These are phyloP conservation scores for Begonia masoniana DNA, from an alignment of 306 rosid species.

Conservation along the genomic window DNA sequence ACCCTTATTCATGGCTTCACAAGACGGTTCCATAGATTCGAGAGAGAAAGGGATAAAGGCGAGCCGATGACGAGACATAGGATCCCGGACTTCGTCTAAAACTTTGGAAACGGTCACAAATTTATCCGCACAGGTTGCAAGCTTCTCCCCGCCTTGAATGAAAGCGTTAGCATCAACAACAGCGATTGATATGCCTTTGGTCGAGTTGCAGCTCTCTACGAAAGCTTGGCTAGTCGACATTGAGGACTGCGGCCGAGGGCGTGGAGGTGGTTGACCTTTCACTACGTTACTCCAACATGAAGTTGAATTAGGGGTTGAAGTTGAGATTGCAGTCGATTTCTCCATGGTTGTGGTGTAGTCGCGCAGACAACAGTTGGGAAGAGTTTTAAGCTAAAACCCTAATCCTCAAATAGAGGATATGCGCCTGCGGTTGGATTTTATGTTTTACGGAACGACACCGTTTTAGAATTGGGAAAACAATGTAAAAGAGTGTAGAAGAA, in stretches of 20 bases:
- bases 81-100: constrained; percentile 75
- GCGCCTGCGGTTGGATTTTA: too few relatives aligned
- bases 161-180: constrained; percentile 77
- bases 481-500: too few relatives aligned
- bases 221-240: constrained; percentile 18
- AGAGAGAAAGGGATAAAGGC: constrained; percentile 56
- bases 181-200: constrained; percentile 54
- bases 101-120: constrained; percentile 64
- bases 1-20: constrained; percentile 75
- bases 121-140: constrained; percentile 51
- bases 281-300: constrained; percentile 55
- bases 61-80: constrained; percentile 80
- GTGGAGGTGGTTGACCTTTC: constrained; percentile 33
- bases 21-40: constrained; percentile 69
- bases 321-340: not conserved
- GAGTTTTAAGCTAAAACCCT: too few relatives aligned
- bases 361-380: too few relatives aligned
- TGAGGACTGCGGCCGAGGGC: constrained; percentile 22
- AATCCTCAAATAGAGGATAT: too few relatives aligned
- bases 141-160: constrained; percentile 57
- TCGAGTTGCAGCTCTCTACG: constrained; percentile 41
- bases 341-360: not conserved
- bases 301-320: not conserved
- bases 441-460: too few relatives aligned
- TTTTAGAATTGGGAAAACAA: too few relatives aligned